Evolutionary conservation across 2,329 filamentous ascomycete species (phyloP).

Genomic region (Xylariaceae sp.): DNA sequence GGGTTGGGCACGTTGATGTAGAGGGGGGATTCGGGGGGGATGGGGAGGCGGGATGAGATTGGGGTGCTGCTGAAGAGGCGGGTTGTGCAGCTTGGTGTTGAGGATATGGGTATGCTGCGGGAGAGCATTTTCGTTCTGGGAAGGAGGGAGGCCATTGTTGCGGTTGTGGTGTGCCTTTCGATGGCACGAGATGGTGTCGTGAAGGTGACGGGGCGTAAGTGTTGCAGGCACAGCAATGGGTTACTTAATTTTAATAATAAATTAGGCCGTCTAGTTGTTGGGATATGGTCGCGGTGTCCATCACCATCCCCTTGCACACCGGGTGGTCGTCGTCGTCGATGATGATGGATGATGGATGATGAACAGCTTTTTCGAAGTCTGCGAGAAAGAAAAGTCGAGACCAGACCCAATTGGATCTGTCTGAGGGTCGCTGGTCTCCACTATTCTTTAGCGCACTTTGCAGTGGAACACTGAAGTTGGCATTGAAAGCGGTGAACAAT

Average conservation of each 20-base stretch:
- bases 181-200: slow-evolving; percentile 5
- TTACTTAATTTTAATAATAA: too few species aligned
- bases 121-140: slow-evolving; percentile 12
- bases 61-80: slow-evolving; percentile 45
- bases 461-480: too few species aligned
- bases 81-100: slow-evolving; percentile 27
- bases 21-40: slow-evolving; percentile 81
- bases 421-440: too few species aligned
- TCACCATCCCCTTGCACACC: too few species aligned
- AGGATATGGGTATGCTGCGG: slow-evolving; percentile 13
- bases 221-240: too few species aligned
- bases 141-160: slow-evolving; percentile 18
- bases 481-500: slow-evolving; percentile 14
- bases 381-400: slow-evolving; percentile 10
- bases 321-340: slow-evolving; percentile 1
- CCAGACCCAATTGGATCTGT: slow-evolving; percentile 4
- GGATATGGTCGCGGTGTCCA: too few species aligned
- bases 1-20: slow-evolving; percentile 80
- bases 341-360: not conserved
- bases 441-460: too few species aligned
- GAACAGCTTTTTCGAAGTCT: slow-evolving; percentile 4
- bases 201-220: too few species aligned
- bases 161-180: slow-evolving; percentile 4
- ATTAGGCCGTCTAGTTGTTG: too few species aligned
- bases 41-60: slow-evolving; percentile 40